Evolutionary conservation across 805 yeast species (phyloP).

Genomic region (Hanseniaspora singularis): DNA sequence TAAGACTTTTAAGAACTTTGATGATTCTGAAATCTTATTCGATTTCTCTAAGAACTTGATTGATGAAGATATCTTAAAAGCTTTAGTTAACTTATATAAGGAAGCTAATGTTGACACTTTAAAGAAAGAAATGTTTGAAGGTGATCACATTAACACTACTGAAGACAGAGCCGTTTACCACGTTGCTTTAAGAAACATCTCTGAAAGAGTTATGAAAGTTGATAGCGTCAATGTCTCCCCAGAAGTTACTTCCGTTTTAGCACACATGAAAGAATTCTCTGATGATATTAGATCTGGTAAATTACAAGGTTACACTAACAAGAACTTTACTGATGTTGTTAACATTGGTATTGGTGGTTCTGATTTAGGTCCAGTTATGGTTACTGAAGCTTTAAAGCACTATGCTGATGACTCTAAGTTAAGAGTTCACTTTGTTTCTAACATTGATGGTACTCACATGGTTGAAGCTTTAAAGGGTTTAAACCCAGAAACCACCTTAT

Average conservation of each 20-base stretch:
- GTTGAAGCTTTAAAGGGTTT: conserved; percentile 73
- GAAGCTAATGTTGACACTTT: conserved; percentile 79
- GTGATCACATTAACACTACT: conserved; percentile 88
- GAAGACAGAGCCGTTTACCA: conserved; percentile 97
- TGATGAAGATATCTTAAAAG: conserved; percentile 63
- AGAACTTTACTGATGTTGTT: conserved; percentile 82
- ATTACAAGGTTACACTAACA: conserved; percentile 97
- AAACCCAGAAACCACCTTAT: conserved; percentile 84
- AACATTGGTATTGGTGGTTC: conserved; percentile 99
- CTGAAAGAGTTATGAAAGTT: conserved; percentile 70
- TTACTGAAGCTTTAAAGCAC: conserved; percentile 91
- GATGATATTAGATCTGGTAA: conserved; percentile 79
- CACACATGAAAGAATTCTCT: conserved; percentile 94
- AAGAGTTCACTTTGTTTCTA: conserved; percentile 71
- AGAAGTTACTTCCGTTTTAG: conserved; percentile 81
- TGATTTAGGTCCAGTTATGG: conserved; percentile 98
- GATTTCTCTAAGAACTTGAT: conserved; percentile 93
- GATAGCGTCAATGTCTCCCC: conserved; percentile 84
- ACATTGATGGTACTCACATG: conserved; percentile 96
- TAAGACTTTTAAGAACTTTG: conserved; percentile 68
- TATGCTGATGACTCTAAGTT: conserved; percentile 66
- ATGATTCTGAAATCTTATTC: conserved; percentile 77
- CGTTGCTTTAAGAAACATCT: conserved; percentile 89
- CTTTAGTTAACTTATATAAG: conserved; percentile 67
- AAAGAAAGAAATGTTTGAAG: conserved; percentile 84